phyloP scores from a whole-genome alignment of 495 filamentous ascomycete genomes.

The Aspergillus avenaceus region DNA sequence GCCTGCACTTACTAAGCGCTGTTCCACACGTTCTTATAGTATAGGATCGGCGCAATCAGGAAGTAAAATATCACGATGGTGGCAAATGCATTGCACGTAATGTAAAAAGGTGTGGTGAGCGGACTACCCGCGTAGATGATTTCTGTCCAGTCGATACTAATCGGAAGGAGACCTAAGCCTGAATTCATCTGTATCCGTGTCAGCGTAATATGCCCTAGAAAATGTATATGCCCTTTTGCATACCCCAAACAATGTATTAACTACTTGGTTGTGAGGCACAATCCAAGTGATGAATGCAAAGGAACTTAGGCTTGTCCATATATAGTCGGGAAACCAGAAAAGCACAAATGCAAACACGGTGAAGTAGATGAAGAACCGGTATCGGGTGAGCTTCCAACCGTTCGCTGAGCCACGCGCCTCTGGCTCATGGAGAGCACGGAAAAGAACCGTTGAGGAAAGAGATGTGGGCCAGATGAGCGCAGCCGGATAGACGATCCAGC shows the following conservation, averaged over 20 bases:
- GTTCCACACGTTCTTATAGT: conserved; percentile 39
- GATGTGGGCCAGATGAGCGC: conserved; percentile 32
- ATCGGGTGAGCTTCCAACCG: conserved; percentile 53
- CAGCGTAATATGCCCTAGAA: conserved; percentile 71
- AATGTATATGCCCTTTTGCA: conserved; percentile 66
- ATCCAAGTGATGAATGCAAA: conserved; percentile 64
- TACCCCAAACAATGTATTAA: conserved; percentile 65
- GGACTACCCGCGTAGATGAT: conserved; percentile 46
- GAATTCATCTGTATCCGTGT: conserved; percentile 62
- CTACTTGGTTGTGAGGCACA: conserved; percentile 50
- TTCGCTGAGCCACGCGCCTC: conserved; percentile 40
- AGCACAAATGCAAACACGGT: conserved; percentile 44
- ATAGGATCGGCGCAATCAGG: conserved; percentile 55
- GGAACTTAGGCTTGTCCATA: conserved; percentile 63
- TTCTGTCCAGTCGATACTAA: conserved; percentile 69
- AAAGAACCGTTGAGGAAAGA: conserved; percentile 23
- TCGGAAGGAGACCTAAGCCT: conserved; percentile 70
- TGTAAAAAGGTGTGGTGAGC: conserved; percentile 60
- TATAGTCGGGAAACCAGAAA: conserved; percentile 75
- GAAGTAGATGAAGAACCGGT: conserved; percentile 51
- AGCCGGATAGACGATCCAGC: conserved; percentile 55
- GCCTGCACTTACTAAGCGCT: conserved; percentile 51
- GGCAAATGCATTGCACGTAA: conserved; percentile 55
- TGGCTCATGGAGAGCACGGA: conserved; percentile 44
- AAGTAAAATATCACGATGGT: conserved; percentile 49